Evolutionary conservation across 169 alveolate genomes (phyloP).

Genomic region (Theileria luwenshuni): DNA sequence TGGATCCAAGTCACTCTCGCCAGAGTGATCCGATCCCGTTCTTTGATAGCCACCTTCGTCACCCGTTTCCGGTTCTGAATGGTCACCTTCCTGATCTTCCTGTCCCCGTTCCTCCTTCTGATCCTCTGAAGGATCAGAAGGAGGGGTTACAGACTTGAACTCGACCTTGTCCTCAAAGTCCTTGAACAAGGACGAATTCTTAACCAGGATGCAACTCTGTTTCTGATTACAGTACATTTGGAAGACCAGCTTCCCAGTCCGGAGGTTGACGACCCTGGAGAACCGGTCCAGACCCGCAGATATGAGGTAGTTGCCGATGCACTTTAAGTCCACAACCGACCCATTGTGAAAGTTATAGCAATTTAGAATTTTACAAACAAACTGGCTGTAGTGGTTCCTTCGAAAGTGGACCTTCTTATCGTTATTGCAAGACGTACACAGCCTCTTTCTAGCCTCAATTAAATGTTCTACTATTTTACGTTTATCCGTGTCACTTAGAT

Average conservation of each 20-base stretch:
- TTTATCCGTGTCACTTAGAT: constrained; percentile 56
- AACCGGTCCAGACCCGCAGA: constrained; percentile 57
- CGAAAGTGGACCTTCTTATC: constrained; percentile 64
- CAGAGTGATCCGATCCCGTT: background rate
- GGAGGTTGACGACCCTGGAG: constrained; percentile 31
- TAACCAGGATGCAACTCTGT: constrained; percentile 39
- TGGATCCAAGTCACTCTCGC: background rate
- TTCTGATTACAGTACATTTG: constrained; percentile 57
- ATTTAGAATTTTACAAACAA: constrained; percentile 30
- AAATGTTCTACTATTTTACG: constrained; percentile 47
- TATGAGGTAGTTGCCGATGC: constrained; percentile 44
- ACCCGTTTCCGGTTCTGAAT: background rate
- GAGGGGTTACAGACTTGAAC: constrained; percentile 13
- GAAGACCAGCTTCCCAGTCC: constrained; percentile 28
- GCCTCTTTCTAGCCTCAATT: constrained; percentile 62
- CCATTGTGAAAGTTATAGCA: constrained; percentile 58
- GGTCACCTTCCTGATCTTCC: constrained; percentile 22
- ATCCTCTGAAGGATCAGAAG: background rate
- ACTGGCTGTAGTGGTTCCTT: constrained; percentile 53
- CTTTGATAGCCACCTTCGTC: constrained; percentile 1
- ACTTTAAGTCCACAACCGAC: constrained; percentile 47
- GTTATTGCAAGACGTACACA: constrained; percentile 47
- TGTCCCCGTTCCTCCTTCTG: background rate
- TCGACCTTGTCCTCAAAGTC: constrained; percentile 10
- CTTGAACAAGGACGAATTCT: background rate